phyloP scores from a whole-genome alignment of 352 stramenopile species.

The Aphanomyces euteiches region DNA sequence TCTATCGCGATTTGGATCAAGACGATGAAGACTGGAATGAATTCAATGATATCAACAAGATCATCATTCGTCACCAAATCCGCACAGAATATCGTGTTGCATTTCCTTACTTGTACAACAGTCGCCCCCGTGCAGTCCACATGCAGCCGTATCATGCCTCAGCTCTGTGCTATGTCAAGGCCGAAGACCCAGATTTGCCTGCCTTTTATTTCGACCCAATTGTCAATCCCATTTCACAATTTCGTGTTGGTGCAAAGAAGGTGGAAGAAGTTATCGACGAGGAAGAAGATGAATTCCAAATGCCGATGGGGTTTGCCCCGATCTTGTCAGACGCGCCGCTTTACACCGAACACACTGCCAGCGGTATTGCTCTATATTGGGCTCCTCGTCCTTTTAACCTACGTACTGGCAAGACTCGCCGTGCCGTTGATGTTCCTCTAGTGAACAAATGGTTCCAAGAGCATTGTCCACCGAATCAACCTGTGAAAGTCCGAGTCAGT shows the following conservation, averaged over 20 bases:
- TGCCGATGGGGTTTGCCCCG: slow-evolving; percentile 86
- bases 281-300: slow-evolving; percentile 83
- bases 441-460: slow-evolving; percentile 99
- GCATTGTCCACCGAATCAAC: slow-evolving; percentile 96
- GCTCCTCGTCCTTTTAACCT: slow-evolving; percentile 97
- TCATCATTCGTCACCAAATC: slow-evolving; percentile 99
- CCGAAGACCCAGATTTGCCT: slow-evolving; percentile 91
- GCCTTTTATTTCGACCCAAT: slow-evolving; percentile 97
- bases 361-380: slow-evolving; percentile 98
- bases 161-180: slow-evolving; percentile 96
- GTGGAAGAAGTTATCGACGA: slow-evolving; percentile 53
- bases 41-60: slow-evolving; percentile 99
- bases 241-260: slow-evolving; percentile 61
- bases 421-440: slow-evolving; percentile 96
- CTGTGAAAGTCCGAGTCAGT: slow-evolving; percentile 98
- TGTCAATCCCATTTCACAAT: slow-evolving; percentile 97
- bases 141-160: slow-evolving; percentile 96
- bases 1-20: slow-evolving; percentile 97
- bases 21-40: slow-evolving; percentile 99
- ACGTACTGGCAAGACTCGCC: slow-evolving; percentile 92
- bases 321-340: slow-evolving; percentile 92
- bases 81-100: slow-evolving; percentile 99
- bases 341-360: slow-evolving; percentile 93
- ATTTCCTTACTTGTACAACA: slow-evolving; percentile 99
- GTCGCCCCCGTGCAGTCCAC: slow-evolving; percentile 92